Percentiles rank a stretch among this genome's conserved stretches.
phyloP scores from a whole-genome alignment of 2,329 filamentous ascomycete species.

The Truncatella angustata region DNA sequence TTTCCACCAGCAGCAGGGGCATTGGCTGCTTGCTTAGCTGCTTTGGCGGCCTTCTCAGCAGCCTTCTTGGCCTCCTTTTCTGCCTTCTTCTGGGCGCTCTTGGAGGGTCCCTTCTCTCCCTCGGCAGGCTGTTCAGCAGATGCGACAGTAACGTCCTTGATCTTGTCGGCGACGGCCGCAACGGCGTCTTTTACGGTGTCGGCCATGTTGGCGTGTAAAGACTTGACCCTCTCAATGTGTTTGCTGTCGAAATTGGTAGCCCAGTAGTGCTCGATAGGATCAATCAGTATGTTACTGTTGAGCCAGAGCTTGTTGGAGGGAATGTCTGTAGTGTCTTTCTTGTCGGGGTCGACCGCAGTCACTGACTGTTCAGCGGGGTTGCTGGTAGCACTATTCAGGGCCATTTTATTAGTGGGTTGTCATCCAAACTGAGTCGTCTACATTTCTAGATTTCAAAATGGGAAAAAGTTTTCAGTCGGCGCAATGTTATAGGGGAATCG shows the following conservation, averaged over 20 bases:
- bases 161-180: constrained; percentile 66
- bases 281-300: not conserved
- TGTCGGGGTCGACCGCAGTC: not conserved
- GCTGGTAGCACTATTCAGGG: not conserved
- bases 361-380: constrained; percentile 1
- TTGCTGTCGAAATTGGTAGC: not conserved
- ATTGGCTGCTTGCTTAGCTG: constrained; percentile 53
- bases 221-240: constrained; percentile 1
- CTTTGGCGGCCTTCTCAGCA: constrained; percentile 61
- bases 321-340: not conserved
- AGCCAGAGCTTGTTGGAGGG: not conserved
- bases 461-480: not conserved
- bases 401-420: constrained; percentile 2
- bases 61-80: constrained; percentile 63
- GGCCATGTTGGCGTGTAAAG: constrained; percentile 5
- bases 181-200: constrained; percentile 43
- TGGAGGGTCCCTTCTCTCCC: constrained; percentile 45
- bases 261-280: constrained; percentile 1
- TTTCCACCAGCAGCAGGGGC: constrained; percentile 48
- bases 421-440: not conserved
- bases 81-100: constrained; percentile 65
- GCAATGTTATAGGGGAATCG: not conserved
- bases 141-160: constrained; percentile 59
- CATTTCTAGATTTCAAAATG: not conserved
- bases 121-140: constrained; percentile 52